A percentile compares a stretch with the other conserved stretches of the same genome.
Conservation (phyloP, 257 asterid genomes). For the Striga asiatica region DNA sequence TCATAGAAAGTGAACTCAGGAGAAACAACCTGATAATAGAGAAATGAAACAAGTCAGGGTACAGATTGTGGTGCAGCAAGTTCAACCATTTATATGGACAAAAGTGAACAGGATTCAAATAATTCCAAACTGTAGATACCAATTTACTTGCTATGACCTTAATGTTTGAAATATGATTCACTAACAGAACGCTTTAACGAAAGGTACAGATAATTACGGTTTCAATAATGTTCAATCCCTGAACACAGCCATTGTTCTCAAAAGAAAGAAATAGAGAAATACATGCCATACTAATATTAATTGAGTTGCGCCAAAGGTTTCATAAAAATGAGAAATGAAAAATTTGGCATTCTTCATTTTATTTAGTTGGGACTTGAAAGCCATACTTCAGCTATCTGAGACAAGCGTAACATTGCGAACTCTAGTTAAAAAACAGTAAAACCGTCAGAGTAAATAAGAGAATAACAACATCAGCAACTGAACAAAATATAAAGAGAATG, state of each 20-base stretch:
- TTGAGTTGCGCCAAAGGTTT: neutral
- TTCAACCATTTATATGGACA: conserved; percentile 1
- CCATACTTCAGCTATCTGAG: neutral
- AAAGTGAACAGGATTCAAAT: neutral
- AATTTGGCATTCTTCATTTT: neutral
- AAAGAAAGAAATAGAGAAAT: neutral
- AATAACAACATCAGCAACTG: neutral
- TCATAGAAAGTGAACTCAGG: conserved; percentile 96
- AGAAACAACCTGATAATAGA: conserved; percentile 66
- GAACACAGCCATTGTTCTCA: neutral
- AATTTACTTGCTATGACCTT: neutral
- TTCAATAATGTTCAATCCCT: conserved; percentile 3
- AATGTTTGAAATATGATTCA: neutral
- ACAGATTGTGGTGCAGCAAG: conserved; percentile 5
- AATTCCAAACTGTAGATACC: conserved; percentile 3
- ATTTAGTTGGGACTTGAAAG: neutral
- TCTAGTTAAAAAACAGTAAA: neutral
- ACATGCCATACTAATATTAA: neutral
- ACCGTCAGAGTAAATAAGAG: neutral
- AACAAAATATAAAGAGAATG: neutral
- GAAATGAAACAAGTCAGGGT: conserved; percentile 18
- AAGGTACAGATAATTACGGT: neutral
- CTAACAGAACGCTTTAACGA: neutral
- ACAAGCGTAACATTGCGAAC: neutral
- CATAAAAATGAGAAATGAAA: neutral